Evolutionary conservation across 768 basidiomycete genomes (phyloP).

Genomic region (Mycena galericulata): DNA sequence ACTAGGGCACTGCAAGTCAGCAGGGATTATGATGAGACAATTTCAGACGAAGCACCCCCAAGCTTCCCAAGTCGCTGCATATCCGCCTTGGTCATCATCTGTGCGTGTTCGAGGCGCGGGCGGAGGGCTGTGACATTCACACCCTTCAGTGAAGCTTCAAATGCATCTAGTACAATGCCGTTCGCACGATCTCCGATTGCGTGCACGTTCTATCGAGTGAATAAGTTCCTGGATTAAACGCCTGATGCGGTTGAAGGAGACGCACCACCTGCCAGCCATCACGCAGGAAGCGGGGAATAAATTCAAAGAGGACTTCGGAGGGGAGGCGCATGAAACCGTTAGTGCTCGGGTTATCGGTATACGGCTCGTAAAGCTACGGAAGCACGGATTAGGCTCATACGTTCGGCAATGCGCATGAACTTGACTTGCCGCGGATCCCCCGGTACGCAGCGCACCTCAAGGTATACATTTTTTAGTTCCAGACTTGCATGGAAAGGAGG

Average conservation of each 20-base stretch:
- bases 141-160: constrained; percentile 68
- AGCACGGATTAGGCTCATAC: background rate
- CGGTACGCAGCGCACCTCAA: constrained; percentile 3
- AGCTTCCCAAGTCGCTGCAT: constrained; percentile 75
- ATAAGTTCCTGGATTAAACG: background rate
- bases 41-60: constrained; percentile 64
- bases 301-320: constrained; percentile 55
- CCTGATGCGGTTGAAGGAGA: background rate
- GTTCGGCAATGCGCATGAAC: background rate
- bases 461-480: too few relatives aligned
- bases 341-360: constrained; percentile 66
- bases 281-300: constrained; percentile 63
- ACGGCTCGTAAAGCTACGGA: constrained; percentile 65
- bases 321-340: constrained; percentile 68
- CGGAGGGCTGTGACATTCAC: constrained; percentile 63
- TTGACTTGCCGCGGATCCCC: constrained; percentile 12
- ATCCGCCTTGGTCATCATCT: constrained; percentile 83
- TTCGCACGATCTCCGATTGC: constrained; percentile 93
- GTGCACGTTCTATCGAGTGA: constrained; percentile 78
- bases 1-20: too few relatives aligned
- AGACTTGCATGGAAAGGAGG: background rate
- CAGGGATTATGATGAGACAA: background rate
- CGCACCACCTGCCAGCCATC: constrained; percentile 75
- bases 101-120: constrained; percentile 93
- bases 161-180: constrained; percentile 87